Evolutionary conservation across 495 filamentous ascomycete genomes (phyloP).

Genomic region (Lasiosphaeria hispida): DNA sequence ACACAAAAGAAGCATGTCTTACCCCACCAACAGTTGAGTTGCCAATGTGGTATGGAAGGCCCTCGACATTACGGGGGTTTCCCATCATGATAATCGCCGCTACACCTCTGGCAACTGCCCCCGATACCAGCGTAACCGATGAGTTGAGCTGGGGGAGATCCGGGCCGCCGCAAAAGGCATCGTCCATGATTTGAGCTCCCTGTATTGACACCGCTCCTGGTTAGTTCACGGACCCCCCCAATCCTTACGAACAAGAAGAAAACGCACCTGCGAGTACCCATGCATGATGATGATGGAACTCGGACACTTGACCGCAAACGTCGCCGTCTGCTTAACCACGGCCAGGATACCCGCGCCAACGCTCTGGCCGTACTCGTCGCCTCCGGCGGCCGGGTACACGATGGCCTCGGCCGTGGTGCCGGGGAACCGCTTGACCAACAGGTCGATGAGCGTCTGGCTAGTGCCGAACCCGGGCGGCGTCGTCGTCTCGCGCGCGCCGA

Average conservation of each 20-base stretch:
- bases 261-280: constrained; percentile 56
- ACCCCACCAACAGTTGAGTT: constrained; percentile 55
- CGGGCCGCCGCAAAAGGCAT: constrained; percentile 58
- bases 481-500: constrained; percentile 62
- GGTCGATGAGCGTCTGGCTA: constrained; percentile 49
- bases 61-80: constrained; percentile 50
- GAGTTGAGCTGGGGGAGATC: constrained; percentile 50
- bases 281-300: constrained; percentile 53
- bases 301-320: constrained; percentile 51
- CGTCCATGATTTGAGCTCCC: constrained; percentile 61
- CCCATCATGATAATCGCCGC: constrained; percentile 62
- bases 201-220: constrained; percentile 18
- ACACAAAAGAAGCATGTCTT: constrained; percentile 25
- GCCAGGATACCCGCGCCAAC: constrained; percentile 48
- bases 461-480: constrained; percentile 54
- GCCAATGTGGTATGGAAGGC: constrained; percentile 56
- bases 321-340: constrained; percentile 51
- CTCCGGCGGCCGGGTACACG: constrained; percentile 58
- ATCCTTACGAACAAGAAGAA: background rate
- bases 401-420: constrained; percentile 56
- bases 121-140: constrained; percentile 42
- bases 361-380: constrained; percentile 47
- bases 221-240: too few relatives aligned
- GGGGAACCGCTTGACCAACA: constrained; percentile 45
- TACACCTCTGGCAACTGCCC: constrained; percentile 46